Evolutionary conservation across 805 yeast genomes (phyloP).

Genomic region (Lachancea fermentati): DNA sequence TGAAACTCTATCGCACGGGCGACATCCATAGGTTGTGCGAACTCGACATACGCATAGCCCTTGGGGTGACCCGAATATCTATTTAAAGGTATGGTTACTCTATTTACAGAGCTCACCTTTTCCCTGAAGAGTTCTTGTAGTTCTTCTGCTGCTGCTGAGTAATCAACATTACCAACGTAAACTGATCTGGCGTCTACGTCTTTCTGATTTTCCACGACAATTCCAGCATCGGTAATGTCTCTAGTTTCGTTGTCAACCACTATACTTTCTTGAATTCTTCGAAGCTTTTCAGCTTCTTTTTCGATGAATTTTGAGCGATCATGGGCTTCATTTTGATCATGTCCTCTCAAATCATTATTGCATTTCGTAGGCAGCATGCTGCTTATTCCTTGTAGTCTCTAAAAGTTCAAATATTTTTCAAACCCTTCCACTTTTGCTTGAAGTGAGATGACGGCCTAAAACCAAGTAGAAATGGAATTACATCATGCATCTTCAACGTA

Average conservation of each 20-base stretch:
- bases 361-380: no score
- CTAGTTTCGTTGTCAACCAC: no score
- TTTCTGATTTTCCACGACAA: slow-evolving; percentile 38
- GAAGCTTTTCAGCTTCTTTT: slow-evolving; percentile 55
- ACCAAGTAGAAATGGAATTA: no score
- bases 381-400: no score
- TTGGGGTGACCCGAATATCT: slow-evolving; percentile 75
- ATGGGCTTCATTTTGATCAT: no score
- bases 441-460: no score
- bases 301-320: no score
- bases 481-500: no score
- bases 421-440: no score
- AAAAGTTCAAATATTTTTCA: no score
- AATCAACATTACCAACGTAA: slow-evolving; percentile 83
- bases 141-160: slow-evolving; percentile 71
- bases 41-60: slow-evolving; percentile 85
- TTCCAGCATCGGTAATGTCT: no score
- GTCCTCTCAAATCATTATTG: no score
- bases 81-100: slow-evolving; percentile 73
- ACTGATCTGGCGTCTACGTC: slow-evolving; percentile 70
- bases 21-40: slow-evolving; percentile 61
- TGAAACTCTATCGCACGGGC: slow-evolving; percentile 59
- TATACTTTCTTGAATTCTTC: slow-evolving; percentile 44
- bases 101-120: slow-evolving; percentile 60
- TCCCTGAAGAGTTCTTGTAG: slow-evolving; percentile 65